Evolutionary conservation across 139 green algal species (phyloP), one percentile per base, ranked within the genome.

Genomic region (Chlorella ohadii): DNA sequence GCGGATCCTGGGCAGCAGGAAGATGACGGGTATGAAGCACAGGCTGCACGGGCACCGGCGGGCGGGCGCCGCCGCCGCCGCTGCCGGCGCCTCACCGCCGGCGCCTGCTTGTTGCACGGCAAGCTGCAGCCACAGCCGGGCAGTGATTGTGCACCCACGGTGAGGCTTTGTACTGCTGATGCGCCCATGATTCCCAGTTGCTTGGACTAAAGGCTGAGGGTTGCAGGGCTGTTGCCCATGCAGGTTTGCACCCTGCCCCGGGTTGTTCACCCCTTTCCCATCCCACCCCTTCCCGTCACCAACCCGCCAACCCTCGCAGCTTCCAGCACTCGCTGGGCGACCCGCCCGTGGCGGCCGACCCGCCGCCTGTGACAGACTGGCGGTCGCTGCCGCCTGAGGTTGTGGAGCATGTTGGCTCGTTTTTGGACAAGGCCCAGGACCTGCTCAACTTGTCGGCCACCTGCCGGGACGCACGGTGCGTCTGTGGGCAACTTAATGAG

Each of bases 121-220:
- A 16, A 6, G 27, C 34, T 73, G 34, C 67, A 51, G 34, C 67
- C 33, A 73, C 22, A 41, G 67, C 56, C 25, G 44, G 13, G 68
- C 67, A 1, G 51, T 87, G 47, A 86, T 87, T 19, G 83, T 87
- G 36, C 83, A 87, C 67, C 83, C 83, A 19, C 67, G 51, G 51
- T 59, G 51, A 59, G 51, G 15, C 51, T 59, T 23, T 22, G 12
- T 13, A 23, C 12, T 59, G 51, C 44, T 51, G 44, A 16, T 51
- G 6, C 7, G 44, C 44, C 44, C 6, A 9, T 9, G 9, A 9
- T 51, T 9, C 7, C 44, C 9, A 9, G 7, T 51, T 51, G 44
- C 44, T 51, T 16, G 44, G 44, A 6, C 44, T 9, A n/a, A n/a
- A 51, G 44, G 44, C 44, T 51, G 7, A 51, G 44, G 9, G 44